phyloP scores from a whole-genome alignment of 1,284 basidiomycete species.

The Malassezia slooffiae region DNA sequence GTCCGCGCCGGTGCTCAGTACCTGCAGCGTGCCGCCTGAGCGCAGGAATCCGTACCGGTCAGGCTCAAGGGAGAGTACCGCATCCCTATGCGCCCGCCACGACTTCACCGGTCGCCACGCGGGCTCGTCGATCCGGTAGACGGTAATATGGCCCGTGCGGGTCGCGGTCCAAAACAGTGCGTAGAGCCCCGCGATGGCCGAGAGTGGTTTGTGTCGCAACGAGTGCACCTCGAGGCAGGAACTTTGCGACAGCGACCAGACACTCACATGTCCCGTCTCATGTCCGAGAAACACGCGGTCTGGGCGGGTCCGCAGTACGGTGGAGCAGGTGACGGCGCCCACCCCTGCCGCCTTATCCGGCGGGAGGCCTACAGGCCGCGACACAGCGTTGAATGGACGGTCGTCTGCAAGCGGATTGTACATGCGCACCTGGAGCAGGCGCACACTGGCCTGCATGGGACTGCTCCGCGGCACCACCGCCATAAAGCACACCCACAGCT shows the following conservation, averaged over 20 bases:
- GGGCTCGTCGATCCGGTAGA: conserved; percentile 57
- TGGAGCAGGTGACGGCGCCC: conserved; percentile 70
- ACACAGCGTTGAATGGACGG: conserved; percentile 39
- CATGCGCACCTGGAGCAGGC: conserved; percentile 23
- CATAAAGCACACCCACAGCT: conserved; percentile 34
- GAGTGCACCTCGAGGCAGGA: conserved; percentile 23
- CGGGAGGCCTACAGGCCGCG: conserved; percentile 23
- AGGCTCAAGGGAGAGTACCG: conserved; percentile 63
- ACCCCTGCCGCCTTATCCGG: conserved; percentile 55
- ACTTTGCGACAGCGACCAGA: conserved; percentile 27
- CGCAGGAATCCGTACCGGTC: conserved; percentile 30
- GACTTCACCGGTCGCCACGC: conserved; percentile 72
- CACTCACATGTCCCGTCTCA: conserved; percentile 61
- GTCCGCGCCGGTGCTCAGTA: conserved; percentile 69
- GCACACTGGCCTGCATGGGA: conserved; percentile 9
- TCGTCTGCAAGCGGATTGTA: conserved; percentile 40
- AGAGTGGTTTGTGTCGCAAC: conserved; percentile 26
- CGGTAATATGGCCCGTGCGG: conserved; percentile 68
- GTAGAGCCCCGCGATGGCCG: conserved; percentile 31
- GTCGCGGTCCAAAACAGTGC: conserved; percentile 67
- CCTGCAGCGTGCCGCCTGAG: conserved; percentile 52
- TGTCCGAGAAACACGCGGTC: conserved; percentile 74
- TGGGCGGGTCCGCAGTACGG: conserved; percentile 61
- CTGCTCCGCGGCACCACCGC: conserved; percentile 11
- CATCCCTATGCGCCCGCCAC: conserved; percentile 70